phyloP scores from a whole-genome alignment of 441 rosid species.

The Gossypium davidsonii region DNA sequence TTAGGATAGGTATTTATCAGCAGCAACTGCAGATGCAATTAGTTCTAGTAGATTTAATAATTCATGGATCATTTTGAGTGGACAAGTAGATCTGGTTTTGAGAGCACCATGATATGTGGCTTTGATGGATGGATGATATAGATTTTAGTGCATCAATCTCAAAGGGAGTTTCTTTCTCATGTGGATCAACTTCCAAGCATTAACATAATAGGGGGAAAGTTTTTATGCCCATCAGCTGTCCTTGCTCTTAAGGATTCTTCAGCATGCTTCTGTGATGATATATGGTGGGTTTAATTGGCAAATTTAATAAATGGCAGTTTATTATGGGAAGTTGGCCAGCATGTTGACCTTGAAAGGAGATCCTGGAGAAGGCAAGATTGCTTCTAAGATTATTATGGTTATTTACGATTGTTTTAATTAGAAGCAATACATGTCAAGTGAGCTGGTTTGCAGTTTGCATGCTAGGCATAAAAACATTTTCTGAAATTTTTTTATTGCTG shows the following conservation, averaged over 20 bases:
- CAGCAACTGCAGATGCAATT: not conserved
- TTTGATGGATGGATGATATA: not conserved
- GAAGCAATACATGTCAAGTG: not conserved
- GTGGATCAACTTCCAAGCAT: not conserved
- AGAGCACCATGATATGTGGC: not conserved
- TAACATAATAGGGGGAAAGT: not conserved
- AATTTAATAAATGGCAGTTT: not conserved
- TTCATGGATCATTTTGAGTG: not conserved
- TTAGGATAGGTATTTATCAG: conserved; percentile 1
- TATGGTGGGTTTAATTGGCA: not conserved
- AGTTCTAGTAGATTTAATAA: not conserved
- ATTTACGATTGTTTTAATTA: not conserved
- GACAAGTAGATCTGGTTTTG: not conserved
- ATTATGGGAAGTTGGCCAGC: conserved; percentile 1
- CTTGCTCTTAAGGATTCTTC: not conserved
- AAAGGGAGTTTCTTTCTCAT: not conserved
- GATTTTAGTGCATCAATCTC: not conserved
- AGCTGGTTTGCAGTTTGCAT: not conserved
- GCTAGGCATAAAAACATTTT: not conserved
- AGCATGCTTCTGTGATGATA: not conserved
- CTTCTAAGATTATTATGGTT: not conserved
- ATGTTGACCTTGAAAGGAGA: conserved; percentile 5
- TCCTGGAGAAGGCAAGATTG: not conserved
- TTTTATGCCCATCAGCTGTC: not conserved
- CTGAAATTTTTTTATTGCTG: not conserved